These are phyloP conservation scores for Yamadazyma olivae DNA, from an alignment of 805 yeast genomes.

Conservation along the genomic window DNA sequence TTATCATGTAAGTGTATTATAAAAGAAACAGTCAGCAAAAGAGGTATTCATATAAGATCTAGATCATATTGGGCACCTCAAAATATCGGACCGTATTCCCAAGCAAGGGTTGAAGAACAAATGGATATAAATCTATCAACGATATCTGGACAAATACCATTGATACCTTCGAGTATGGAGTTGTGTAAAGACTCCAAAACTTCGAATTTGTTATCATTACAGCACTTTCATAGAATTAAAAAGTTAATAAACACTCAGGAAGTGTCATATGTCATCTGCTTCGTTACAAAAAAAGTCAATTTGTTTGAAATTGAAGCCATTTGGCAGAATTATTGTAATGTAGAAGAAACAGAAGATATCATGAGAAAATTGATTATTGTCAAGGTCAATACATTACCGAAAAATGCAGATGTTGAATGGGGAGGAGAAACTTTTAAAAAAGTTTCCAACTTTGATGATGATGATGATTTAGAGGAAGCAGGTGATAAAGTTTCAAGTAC, in stretches of 20 bases:
- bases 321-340: constrained; percentile 44
- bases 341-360: constrained; percentile 16
- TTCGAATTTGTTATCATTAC: constrained; percentile 43
- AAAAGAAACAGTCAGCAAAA: constrained; percentile 32
- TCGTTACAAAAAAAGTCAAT: constrained; percentile 35
- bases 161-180: constrained; percentile 70
- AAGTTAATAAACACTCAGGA: constrained; percentile 45
- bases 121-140: constrained; percentile 45
- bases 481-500: not conserved
- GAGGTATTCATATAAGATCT: constrained; percentile 88
- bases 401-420: constrained; percentile 70
- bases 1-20: constrained; percentile 57
- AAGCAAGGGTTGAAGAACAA: constrained; percentile 53
- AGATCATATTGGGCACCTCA: constrained; percentile 98
- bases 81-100: constrained; percentile 97
- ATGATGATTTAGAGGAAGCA: constrained; percentile 18
- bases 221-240: constrained; percentile 68
- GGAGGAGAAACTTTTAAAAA: constrained; percentile 53
- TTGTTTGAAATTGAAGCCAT: constrained; percentile 29
- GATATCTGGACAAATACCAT: constrained; percentile 89
- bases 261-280: constrained; percentile 53
- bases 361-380: constrained; percentile 44
- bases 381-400: constrained; percentile 58
- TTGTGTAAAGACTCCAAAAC: constrained; percentile 33
- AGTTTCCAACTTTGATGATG: constrained; percentile 40